Conservation (phyloP, 805 yeast genomes). For the Yueomyces sp. region DNA sequence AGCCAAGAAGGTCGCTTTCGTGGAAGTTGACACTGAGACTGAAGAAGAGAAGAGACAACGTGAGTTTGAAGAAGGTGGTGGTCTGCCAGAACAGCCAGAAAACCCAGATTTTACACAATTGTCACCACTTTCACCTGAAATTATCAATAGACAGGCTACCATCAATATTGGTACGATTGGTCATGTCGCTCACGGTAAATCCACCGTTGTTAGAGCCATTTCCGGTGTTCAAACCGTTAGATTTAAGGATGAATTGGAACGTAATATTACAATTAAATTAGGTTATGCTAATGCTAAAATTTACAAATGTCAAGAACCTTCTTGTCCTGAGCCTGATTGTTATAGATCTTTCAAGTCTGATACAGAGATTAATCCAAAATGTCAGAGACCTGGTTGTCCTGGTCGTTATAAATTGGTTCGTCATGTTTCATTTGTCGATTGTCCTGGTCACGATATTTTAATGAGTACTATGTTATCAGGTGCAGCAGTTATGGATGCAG, state of each 20-base stretch:
- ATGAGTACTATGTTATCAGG: slow-evolving; percentile 99
- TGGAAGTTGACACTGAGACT: slow-evolving; percentile 50
- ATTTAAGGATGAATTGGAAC: slow-evolving; percentile 96
- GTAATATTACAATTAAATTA: slow-evolving; percentile 95
- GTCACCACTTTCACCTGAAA: slow-evolving; percentile 87
- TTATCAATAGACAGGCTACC: slow-evolving; percentile 97
- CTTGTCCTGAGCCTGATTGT: slow-evolving; percentile 88
- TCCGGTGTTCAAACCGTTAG: slow-evolving; percentile 99
- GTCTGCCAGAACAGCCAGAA: slow-evolving; percentile 91
- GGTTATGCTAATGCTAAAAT: slow-evolving; percentile 99
- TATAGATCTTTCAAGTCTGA: slow-evolving; percentile 90
- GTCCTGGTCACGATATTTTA: slow-evolving; percentile 99
- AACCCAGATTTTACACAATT: slow-evolving; percentile 70
- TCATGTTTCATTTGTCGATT: slow-evolving; percentile 97
- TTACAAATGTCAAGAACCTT: slow-evolving; percentile 77
- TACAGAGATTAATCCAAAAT: slow-evolving; percentile 87
- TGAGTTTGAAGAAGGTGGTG: slow-evolving; percentile 97
- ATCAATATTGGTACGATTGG: slow-evolving; percentile 97
- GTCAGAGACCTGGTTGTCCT: slow-evolving; percentile 76
- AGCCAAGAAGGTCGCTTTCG: slow-evolving; percentile 75
- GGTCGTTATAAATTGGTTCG: slow-evolving; percentile 85
- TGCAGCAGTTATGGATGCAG: slow-evolving; percentile 99
- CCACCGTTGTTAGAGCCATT: slow-evolving; percentile 88
- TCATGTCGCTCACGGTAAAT: slow-evolving; percentile 92
- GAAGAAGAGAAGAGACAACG: slow-evolving; percentile 66